These are phyloP conservation scores for Pyrenophora teres DNA, from an alignment of 2,329 filamentous ascomycete genomes.

Conservation along the genomic window DNA sequence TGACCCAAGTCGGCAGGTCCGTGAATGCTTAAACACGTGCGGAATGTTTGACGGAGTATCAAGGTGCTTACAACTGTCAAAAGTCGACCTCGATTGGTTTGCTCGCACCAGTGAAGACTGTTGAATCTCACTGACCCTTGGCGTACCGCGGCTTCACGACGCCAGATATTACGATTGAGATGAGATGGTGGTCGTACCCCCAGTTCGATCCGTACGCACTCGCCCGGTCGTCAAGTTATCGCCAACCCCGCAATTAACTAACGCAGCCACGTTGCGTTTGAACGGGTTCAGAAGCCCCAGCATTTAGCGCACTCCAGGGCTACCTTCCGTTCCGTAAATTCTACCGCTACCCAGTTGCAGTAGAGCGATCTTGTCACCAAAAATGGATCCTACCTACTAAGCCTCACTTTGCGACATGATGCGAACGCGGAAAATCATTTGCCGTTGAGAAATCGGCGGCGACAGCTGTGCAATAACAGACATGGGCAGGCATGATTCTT, in stretches of 20 bases:
- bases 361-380: slow-evolving; percentile 4
- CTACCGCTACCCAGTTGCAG: slow-evolving; percentile 1
- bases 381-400: no score
- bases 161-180: no score
- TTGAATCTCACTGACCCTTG: background rate
- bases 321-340: slow-evolving; percentile 3
- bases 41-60: background rate
- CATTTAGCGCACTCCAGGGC: background rate
- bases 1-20: slow-evolving; percentile 13
- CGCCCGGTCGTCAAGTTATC: no score
- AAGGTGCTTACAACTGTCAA: background rate
- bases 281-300: background rate
- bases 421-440: slow-evolving; percentile 3
- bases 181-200: no score
- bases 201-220: no score
- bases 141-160: background rate
- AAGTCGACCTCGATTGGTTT: background rate
- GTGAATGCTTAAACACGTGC: slow-evolving; percentile 1
- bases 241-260: background rate
- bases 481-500: no score
- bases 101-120: background rate
- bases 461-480: no score
- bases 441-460: no score
- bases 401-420: slow-evolving; percentile 1
- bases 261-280: background rate